Evolutionary conservation across 1,284 basidiomycete species (phyloP), one percentile per base, ranked within the genome.

Genomic region (Veloboletus limbatus): DNA sequence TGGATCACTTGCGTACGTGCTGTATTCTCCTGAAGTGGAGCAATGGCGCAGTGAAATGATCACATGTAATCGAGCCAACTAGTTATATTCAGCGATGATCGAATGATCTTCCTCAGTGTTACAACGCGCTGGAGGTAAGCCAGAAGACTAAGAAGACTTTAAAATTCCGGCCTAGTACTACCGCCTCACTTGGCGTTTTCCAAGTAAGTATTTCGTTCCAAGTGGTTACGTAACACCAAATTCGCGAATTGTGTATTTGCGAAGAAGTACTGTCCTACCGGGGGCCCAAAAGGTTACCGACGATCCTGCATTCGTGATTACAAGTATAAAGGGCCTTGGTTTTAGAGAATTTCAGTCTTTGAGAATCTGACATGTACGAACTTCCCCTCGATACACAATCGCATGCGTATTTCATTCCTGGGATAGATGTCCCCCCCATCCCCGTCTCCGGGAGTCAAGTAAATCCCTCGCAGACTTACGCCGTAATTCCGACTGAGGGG

Each of bases 291-390:
- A 13, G 17, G 38, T n/a, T 28, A 11, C 25, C 4, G 27, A n/a
- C 25, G 25, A 28, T 28, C 27, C 7, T 28, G 9, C 9, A 2
- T 6, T n/a, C 13, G 8, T 38, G 13, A 17, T 25, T 24, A 3
- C 32, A 43, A 20, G 21, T 50, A 51, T 54, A 51, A 54, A 43
- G 22, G 14, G n/a, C 27, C 3, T 22, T 18, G 31, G 6, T 26
- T 22, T 25, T 51, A 30, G 8, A 30, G 9, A 13, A n/a, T n/a
- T 7, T 18, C 24, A 8, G 17, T 37, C 18, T 26, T 30, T 13
- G 10, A 37, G 16, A 43, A n/a, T 20, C n/a, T 14, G 20, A 39
- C 22, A 35, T 56, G 35, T 24, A 52, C 30, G 32, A 18, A 40
- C 46, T 21, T 17, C 22, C 25, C 20, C 10, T 32, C n/a, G 9